Base-by-base conservation (phyloP, 306 rosid species). In the Castanea sativa region DNA sequence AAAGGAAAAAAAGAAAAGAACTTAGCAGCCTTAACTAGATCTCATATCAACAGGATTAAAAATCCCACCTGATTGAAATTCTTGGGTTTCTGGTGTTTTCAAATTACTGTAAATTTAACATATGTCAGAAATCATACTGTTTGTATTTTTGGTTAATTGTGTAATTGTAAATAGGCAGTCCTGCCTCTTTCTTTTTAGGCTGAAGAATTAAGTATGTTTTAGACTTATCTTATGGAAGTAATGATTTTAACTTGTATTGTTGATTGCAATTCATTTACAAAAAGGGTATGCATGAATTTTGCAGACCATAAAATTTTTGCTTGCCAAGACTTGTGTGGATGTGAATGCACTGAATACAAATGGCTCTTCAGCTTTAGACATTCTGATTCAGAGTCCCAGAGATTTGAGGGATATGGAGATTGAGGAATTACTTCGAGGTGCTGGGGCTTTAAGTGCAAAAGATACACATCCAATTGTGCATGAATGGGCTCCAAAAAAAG, bases 331-430 rank as follows among this genome's bases (percentile, higher is more conserved):
- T 25, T 29, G 73, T 57, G 55, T 79, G 2, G 80, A 79, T 35
- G 83, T 75, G 8, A 71, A 71, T 18, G 83, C 77, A 45, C 71
- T 74, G 64, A 83, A 74, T 70, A 20, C 77, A 71, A 79, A 15
- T 21, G 80, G 79, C 13, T 75, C 65, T 57, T 53, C 86, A 14
- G 80, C 78, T 20, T 75, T 79, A 53, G 78, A 79, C n/a, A 59
- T 70, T 41, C 51, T 83, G 7, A 35, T 55, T 5, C 81, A 69
- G 19, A 55, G 83, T 29, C 55, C 79, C 35, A 79, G 86, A 75
- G 86, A 79, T 61, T 59, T 76, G 60, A 73, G 80, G 43, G 86
- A 83, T 58, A 51, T 79, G 80, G 83, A 76, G 15, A 83, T 83
- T 68, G 67, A 75, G 49, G 75, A 75, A 43, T 69, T 79, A 18